Evolutionary conservation across 768 basidiomycete genomes (phyloP), one percentile per base, ranked within the genome.

Genomic region (Dioszegia hungarica): DNA sequence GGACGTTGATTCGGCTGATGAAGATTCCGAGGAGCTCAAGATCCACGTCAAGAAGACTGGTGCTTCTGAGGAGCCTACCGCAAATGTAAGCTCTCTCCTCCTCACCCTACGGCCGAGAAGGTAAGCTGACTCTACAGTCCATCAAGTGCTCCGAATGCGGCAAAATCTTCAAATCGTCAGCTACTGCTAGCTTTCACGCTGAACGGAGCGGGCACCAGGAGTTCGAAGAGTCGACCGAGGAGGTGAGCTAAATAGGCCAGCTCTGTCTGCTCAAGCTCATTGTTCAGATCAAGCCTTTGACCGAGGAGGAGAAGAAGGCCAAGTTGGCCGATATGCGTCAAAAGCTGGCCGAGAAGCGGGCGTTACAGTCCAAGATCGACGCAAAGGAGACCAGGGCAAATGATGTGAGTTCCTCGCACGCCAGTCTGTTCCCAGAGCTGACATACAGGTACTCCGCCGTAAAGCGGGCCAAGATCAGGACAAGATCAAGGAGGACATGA

Each of bases 171-270:
- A 79, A 80, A 68, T 91, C 89, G 64, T 86, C 88, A 0, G 89
- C 88, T 2, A 79, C 94, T 15, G 93, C 90, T 14, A 89, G 89
- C 63, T 94, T 84, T 75, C 93, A 95, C 67, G 93, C 91, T 0
- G 90, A 93, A 76, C 91, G 91, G 79, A 89, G 85, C 63, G 94
- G 94, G 0, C 94, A 99, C 72, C 86, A 90, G 75, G 86, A 92
- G 63, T 98, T 97, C 61, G 93, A 95, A 73, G 94, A 97, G 70
- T 91, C 88, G 1, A 89, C 85, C 0, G 92, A 98, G 68, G 94
- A 97, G 82, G 91, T 89, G 44, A 47, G 77, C 45, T 49, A 19
- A 12, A 0, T 47, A 20, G 17, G 1, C 29, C 17, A 31, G 10
- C 12, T 40, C 39, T 19, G 17, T 27, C 36, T 46, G 33, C n/a